These are phyloP conservation scores for Sporothrix humicola DNA, from an alignment of 2,329 filamentous ascomycete genomes.

Conservation along the genomic window DNA sequence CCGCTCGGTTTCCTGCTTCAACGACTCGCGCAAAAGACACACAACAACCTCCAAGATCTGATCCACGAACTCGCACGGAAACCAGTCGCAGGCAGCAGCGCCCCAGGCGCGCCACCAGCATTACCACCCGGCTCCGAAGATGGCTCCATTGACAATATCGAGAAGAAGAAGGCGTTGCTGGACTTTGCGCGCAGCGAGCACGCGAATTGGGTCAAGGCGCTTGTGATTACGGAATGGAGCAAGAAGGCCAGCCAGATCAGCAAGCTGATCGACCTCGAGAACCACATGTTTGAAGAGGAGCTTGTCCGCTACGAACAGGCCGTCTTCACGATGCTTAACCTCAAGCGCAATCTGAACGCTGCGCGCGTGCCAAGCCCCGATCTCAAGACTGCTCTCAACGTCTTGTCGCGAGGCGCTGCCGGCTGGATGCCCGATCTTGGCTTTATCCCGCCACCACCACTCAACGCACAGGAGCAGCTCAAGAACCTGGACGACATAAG, in stretches of 20 bases:
- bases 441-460: slow-evolving; percentile 74
- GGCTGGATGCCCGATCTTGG: slow-evolving; percentile 81
- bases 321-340: slow-evolving; percentile 67
- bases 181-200: slow-evolving; percentile 81
- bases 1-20: slow-evolving; percentile 76
- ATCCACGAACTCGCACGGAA: slow-evolving; percentile 73
- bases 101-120: neutral
- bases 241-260: slow-evolving; percentile 78
- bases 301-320: slow-evolving; percentile 64
- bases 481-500: slow-evolving; percentile 81
- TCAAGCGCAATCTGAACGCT: slow-evolving; percentile 73
- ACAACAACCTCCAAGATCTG: slow-evolving; percentile 75
- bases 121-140: slow-evolving; percentile 54
- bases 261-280: slow-evolving; percentile 85
- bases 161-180: slow-evolving; percentile 76
- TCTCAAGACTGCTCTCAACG: slow-evolving; percentile 83
- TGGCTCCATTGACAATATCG: slow-evolving; percentile 67
- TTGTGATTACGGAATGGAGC: slow-evolving; percentile 91
- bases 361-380: slow-evolving; percentile 88
- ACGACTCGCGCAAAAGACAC: slow-evolving; percentile 81
- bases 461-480: slow-evolving; percentile 74
- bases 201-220: slow-evolving; percentile 87
- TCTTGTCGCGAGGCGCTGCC: slow-evolving; percentile 78
- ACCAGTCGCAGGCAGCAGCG: slow-evolving; percentile 61
- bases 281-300: slow-evolving; percentile 68